Conservation (phyloP, 805 yeast species). For the Ogataea ganodermae region DNA sequence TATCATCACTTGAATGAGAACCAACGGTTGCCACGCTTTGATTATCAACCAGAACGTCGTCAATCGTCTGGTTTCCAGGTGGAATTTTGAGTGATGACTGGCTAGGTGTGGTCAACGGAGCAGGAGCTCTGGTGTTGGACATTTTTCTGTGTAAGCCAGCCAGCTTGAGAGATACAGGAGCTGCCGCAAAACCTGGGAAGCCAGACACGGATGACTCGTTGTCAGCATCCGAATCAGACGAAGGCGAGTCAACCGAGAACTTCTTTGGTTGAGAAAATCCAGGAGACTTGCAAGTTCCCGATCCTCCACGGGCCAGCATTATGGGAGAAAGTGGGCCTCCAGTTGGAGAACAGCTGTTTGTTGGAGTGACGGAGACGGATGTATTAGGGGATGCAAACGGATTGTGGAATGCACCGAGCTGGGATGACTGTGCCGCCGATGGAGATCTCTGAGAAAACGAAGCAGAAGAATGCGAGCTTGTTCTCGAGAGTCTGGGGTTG, state of each 20-base stretch:
- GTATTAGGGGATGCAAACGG: conserved; percentile 14
- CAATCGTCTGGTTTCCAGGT: conserved; percentile 19
- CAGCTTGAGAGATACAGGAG: conserved; percentile 19
- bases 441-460: conserved; percentile 27
- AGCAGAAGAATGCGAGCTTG: conserved; percentile 27
- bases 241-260: conserved; percentile 27
- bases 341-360: conserved; percentile 13
- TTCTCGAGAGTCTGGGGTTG: conserved; percentile 29
- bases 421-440: conserved; percentile 10
- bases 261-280: conserved; percentile 32
- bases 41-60: conserved; percentile 22
- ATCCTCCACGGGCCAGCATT: conserved; percentile 19
- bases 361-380: conserved; percentile 11
- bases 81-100: conserved; percentile 10
- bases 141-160: conserved; percentile 29
- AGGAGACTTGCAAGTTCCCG: conserved; percentile 14
- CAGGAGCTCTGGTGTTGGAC: conserved; percentile 22
- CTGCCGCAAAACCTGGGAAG: not conserved
- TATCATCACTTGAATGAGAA: conserved; percentile 25
- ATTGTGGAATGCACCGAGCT: conserved; percentile 16
- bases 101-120: conserved; percentile 12
- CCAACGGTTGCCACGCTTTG: not conserved
- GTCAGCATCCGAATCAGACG: conserved; percentile 26
- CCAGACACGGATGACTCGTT: conserved; percentile 9
- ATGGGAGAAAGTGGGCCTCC: conserved; percentile 19